Evolutionary conservation across 768 basidiomycete species (phyloP).

Genomic region (Hericium rajendrae): DNA sequence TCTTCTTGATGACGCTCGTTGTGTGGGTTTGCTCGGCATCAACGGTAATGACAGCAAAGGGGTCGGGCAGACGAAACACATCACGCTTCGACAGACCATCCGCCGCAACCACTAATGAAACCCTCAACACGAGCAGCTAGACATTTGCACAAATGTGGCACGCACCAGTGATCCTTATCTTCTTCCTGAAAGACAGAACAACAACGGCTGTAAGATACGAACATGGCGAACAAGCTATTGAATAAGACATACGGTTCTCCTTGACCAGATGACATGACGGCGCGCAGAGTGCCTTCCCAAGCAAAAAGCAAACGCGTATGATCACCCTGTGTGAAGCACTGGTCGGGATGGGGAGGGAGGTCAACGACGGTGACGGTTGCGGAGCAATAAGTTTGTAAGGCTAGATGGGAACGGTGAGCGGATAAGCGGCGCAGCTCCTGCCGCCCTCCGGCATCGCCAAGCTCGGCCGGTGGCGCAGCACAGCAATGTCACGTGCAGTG

Average conservation of each 20-base stretch:
- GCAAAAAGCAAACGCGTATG: background rate
- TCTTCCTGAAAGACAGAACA: constrained; percentile 35
- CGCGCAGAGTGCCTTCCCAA: background rate
- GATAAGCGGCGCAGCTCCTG: background rate
- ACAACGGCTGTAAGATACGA: constrained; percentile 10
- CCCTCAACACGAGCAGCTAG: background rate
- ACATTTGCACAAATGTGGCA: constrained; percentile 1
- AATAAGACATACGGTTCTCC: constrained; percentile 19
- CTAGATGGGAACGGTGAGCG: constrained; percentile 3
- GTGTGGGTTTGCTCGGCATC: constrained; percentile 97
- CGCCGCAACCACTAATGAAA: constrained; percentile 88
- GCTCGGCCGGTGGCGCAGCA: no score
- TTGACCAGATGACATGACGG: constrained; percentile 20
- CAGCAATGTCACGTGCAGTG: no score
- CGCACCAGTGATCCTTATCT: constrained; percentile 71
- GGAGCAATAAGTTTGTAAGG: background rate
- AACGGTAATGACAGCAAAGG: constrained; percentile 96
- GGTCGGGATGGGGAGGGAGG: background rate
- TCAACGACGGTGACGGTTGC: background rate
- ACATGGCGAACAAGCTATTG: background rate
- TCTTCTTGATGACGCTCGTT: constrained; percentile 95
- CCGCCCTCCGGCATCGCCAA: no score
- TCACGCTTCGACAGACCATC: constrained; percentile 91
- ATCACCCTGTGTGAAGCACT: background rate
- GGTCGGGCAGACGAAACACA: constrained; percentile 93